Conservation (phyloP, 2,329 filamentous ascomycete species). For the Neonectria faginata region DNA sequence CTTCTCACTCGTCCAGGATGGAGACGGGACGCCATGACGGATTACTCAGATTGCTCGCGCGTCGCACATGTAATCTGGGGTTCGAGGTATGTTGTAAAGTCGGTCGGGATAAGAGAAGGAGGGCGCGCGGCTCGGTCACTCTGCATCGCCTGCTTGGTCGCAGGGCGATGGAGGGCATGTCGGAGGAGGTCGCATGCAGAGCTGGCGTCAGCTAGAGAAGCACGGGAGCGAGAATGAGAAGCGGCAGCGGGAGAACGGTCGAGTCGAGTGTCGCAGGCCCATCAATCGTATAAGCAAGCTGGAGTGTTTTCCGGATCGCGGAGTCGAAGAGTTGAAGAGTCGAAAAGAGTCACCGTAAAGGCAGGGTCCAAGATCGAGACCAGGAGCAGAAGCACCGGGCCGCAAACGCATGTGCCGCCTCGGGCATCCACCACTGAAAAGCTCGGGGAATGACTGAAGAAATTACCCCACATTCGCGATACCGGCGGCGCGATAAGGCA, state of each 20-base stretch:
- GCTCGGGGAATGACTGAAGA: constrained; percentile 32
- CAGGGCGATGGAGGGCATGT: constrained; percentile 61
- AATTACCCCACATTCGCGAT: constrained; percentile 47
- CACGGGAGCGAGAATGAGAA: background rate
- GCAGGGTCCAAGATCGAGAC: constrained; percentile 12
- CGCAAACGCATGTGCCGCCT: constrained; percentile 37
- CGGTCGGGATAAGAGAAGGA: constrained; percentile 23
- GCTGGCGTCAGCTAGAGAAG: background rate
- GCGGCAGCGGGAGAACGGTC: background rate
- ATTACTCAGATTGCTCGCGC: constrained; percentile 46
- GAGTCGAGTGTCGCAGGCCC: background rate
- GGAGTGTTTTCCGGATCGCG: background rate
- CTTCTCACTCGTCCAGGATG: constrained; percentile 71
- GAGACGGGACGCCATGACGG: constrained; percentile 72
- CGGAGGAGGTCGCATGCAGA: constrained; percentile 53
- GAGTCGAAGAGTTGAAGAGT: constrained; percentile 14
- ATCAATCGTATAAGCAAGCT: constrained; percentile 2
- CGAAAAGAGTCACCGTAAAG: constrained; percentile 11
- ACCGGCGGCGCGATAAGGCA: constrained; percentile 42
- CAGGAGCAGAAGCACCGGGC: constrained; percentile 13
- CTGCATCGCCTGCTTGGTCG: constrained; percentile 58
- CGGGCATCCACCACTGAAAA: constrained; percentile 32
- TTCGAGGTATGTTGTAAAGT: constrained; percentile 6
- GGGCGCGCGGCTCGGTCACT: constrained; percentile 43
- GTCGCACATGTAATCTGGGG: constrained; percentile 36